These are phyloP conservation scores for Flaveria floridana DNA, from an alignment of 140 eudicot species.

Conservation along the genomic window DNA sequence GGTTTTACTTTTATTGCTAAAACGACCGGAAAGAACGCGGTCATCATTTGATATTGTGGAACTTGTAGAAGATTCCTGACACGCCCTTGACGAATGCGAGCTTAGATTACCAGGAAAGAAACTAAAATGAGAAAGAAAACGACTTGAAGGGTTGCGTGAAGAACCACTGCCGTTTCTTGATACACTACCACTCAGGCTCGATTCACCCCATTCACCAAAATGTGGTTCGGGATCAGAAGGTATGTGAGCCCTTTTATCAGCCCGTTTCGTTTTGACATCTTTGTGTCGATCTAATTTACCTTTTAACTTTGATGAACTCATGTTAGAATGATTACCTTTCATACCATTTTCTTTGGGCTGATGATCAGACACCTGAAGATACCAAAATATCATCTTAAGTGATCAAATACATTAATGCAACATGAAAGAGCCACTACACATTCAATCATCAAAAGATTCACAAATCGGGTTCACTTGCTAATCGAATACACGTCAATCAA, in stretches of 20 bases:
- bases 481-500: background rate
- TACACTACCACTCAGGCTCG: constrained; percentile 44
- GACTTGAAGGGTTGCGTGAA: constrained; percentile 57
- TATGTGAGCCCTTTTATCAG: constrained; percentile 40
- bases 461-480: background rate
- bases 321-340: constrained; percentile 26
- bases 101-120: constrained; percentile 67
- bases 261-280: constrained; percentile 40
- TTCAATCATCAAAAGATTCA: background rate
- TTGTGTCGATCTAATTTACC: constrained; percentile 42
- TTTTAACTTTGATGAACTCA: constrained; percentile 44
- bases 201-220: constrained; percentile 62
- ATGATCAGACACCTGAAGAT: constrained; percentile 43
- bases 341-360: constrained; percentile 39
- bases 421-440: constrained; percentile 5
- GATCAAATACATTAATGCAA: background rate
- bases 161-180: constrained; percentile 53
- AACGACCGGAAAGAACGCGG: constrained; percentile 36
- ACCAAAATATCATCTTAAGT: constrained; percentile 6
- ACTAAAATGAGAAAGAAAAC: constrained; percentile 77
- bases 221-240: constrained; percentile 48
- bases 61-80: constrained; percentile 58
- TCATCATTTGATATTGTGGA: constrained; percentile 47
- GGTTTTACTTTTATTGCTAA: constrained; percentile 35
- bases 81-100: constrained; percentile 62